Evolutionary conservation across 176 grass and related monocot genomes (phyloP).

Genomic region (Pharus latifolius): DNA sequence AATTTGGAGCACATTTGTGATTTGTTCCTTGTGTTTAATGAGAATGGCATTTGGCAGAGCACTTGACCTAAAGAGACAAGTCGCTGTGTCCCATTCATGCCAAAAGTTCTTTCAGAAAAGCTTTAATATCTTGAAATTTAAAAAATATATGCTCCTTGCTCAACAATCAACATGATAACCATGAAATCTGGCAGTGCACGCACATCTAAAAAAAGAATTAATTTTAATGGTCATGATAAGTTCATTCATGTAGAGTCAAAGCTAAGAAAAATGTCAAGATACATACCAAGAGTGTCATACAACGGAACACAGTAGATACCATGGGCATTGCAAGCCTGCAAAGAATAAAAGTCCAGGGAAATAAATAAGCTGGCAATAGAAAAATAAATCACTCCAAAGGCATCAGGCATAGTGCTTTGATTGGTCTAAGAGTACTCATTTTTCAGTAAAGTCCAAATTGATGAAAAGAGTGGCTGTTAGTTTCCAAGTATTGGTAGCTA

Average conservation of each 20-base stretch:
- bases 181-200: no score
- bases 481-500: neutral
- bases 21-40: no score
- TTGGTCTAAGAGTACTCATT: neutral
- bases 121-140: no score
- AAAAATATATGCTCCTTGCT: no score
- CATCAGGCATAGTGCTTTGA: neutral
- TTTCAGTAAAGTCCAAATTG: neutral
- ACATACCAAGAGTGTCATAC: conserved; percentile 90
- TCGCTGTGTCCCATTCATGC: no score
- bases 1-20: no score
- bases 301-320: conserved; percentile 80
- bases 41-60: no score
- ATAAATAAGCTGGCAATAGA: conserved; percentile 6
- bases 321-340: conserved; percentile 84
- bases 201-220: neutral
- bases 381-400: no score
- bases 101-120: no score
- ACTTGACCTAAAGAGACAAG: no score
- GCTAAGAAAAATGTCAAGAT: conserved; percentile 13
- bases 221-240: neutral
- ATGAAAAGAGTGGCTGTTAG: neutral
- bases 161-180: no score
- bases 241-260: neutral
- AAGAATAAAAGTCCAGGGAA: conserved; percentile 10